A percentile compares a stretch with the other conserved stretches of the same genome.
phyloP scores from a whole-genome alignment of 2,329 filamentous ascomycete genomes.

The Aspergillus jensenii region DNA sequence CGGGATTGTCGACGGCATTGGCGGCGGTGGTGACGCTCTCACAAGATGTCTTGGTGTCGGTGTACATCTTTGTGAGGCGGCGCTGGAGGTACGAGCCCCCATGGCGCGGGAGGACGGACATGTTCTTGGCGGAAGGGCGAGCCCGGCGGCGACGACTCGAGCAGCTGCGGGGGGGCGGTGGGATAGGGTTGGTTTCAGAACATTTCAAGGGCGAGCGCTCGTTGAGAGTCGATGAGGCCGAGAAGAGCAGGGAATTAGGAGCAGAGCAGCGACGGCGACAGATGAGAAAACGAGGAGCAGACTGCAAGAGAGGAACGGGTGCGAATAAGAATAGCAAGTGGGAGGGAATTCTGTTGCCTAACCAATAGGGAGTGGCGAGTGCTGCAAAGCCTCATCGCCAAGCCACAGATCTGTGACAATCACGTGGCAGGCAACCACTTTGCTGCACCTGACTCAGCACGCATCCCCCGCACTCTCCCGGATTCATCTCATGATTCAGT shows the following conservation, averaged over 20 bases:
- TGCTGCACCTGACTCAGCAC: slow-evolving; percentile 7
- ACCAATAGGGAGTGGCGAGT: slow-evolving; percentile 37
- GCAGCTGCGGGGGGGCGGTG: slow-evolving; percentile 13
- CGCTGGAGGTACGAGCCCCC: slow-evolving; percentile 46
- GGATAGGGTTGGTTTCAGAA: slow-evolving; percentile 15
- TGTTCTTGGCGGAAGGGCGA: slow-evolving; percentile 30
- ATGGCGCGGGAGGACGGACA: slow-evolving; percentile 47
- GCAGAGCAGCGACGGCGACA: slow-evolving; percentile 9
- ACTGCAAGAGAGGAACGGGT: slow-evolving; percentile 11
- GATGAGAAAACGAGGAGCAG: slow-evolving; percentile 11
- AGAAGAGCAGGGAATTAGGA: slow-evolving; percentile 1
- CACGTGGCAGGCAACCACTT: slow-evolving; percentile 35
- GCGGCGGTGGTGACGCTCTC: slow-evolving; percentile 53
- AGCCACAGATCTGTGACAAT: slow-evolving; percentile 20
- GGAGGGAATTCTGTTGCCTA: slow-evolving; percentile 45
- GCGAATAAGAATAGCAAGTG: slow-evolving; percentile 24
- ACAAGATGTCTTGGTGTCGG: slow-evolving; percentile 63
- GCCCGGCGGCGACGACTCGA: slow-evolving; percentile 5
- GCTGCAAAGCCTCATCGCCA: slow-evolving; percentile 26
- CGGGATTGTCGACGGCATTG: slow-evolving; percentile 51
- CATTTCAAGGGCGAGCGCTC: slow-evolving; percentile 14
- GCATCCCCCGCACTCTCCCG: background rate
- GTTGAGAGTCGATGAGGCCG: slow-evolving; percentile 3
- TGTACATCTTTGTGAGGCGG: slow-evolving; percentile 61
- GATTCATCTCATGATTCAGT: background rate